phyloP scores from a whole-genome alignment of 2,329 filamentous ascomycete species.

The Pezicula rhizophila region DNA sequence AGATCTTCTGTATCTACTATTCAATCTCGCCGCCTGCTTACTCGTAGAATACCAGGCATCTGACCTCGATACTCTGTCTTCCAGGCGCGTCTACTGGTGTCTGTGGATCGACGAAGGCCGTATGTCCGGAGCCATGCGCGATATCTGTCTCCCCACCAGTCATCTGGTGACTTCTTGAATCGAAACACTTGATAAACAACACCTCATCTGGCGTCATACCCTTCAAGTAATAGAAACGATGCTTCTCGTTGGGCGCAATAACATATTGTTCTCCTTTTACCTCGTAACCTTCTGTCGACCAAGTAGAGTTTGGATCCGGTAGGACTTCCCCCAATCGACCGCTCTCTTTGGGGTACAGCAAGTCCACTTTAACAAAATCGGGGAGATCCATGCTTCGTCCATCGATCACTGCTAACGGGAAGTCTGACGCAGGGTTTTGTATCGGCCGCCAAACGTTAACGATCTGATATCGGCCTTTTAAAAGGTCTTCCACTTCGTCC shows the following conservation, averaged over 20 bases:
- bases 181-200: constrained; percentile 74
- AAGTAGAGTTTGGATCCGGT: constrained; percentile 38
- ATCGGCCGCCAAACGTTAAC: constrained; percentile 70
- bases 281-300: constrained; percentile 55
- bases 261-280: constrained; percentile 57
- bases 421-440: constrained; percentile 48
- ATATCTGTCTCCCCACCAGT: constrained; percentile 31
- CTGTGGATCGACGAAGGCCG: constrained; percentile 69
- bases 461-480: constrained; percentile 66
- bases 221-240: constrained; percentile 60
- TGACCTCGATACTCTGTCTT: constrained; percentile 81
- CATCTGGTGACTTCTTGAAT: constrained; percentile 46
- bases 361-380: constrained; percentile 67
- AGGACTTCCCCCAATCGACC: constrained; percentile 53
- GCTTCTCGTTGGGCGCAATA: constrained; percentile 49
- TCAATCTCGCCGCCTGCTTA: no score
- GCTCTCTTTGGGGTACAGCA: constrained; percentile 60
- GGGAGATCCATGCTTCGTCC: constrained; percentile 47
- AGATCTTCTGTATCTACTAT: no score
- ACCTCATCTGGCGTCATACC: constrained; percentile 69
- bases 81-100: constrained; percentile 61
- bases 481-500: constrained; percentile 57
- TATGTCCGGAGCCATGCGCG: constrained; percentile 48
- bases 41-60: constrained; percentile 71
- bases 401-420: constrained; percentile 54